Percentiles rank a stretch among this genome's conserved stretches.
These are phyloP conservation scores for Zasmidium cellare DNA, from an alignment of 2,329 filamentous ascomycete species.

Conservation along the genomic window DNA sequence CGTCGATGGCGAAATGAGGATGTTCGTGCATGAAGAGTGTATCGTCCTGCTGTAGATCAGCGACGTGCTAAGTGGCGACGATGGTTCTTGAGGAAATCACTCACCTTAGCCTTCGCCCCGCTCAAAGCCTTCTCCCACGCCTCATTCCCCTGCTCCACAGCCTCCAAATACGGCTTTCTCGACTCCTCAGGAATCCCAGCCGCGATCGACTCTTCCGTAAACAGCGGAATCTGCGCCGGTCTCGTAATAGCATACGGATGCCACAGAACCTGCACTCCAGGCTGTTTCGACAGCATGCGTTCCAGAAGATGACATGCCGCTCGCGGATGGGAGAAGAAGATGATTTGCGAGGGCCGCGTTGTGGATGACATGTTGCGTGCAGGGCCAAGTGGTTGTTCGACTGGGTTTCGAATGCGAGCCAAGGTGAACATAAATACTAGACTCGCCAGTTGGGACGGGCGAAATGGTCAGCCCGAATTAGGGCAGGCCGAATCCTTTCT, in stretches of 20 bases:
- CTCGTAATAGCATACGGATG: not conserved
- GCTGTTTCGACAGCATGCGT: slow-evolving; percentile 5
- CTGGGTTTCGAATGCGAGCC: too few relatives aligned
- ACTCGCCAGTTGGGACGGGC: not conserved
- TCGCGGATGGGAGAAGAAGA: slow-evolving; percentile 5
- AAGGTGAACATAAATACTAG: too few relatives aligned
- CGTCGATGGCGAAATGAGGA: not conserved
- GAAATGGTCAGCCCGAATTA: not conserved
- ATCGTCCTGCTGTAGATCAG: not conserved
- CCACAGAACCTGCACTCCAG: not conserved
- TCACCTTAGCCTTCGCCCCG: slow-evolving; percentile 1
- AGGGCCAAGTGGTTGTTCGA: too few relatives aligned
- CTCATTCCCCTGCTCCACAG: not conserved
- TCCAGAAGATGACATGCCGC: slow-evolving; percentile 5
- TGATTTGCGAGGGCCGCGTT: not conserved
- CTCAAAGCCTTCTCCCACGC: not conserved
- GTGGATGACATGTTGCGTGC: not conserved
- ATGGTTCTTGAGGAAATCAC: not conserved
- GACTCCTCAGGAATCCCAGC: not conserved
- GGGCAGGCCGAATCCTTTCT: not conserved
- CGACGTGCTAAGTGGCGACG: too few relatives aligned
- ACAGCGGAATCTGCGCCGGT: not conserved
- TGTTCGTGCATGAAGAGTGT: slow-evolving; percentile 6
- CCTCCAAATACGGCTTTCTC: not conserved
- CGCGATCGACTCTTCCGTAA: not conserved